A percentile compares a stretch with the other conserved stretches of the same genome.
These are phyloP conservation scores for Gastrodia elata DNA, from an alignment of 106 monocot genomes.

Conservation along the genomic window DNA sequence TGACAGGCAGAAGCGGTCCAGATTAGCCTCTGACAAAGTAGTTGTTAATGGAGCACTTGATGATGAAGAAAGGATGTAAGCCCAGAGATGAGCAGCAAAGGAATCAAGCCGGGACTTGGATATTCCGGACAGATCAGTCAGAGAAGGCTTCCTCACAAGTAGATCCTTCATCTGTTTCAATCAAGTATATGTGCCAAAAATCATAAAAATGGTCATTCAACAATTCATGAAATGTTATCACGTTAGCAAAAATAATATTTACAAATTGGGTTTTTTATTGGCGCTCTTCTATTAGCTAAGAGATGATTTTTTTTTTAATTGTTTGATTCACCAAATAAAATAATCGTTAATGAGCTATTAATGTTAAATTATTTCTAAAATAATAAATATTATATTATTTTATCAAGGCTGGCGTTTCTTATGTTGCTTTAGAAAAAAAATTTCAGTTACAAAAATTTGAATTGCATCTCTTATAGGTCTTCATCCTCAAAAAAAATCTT, in stretches of 20 bases:
- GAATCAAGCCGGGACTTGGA: conserved; percentile 62
- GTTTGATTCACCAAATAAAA: too few relatives aligned
- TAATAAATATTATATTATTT: too few relatives aligned
- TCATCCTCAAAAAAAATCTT: too few relatives aligned
- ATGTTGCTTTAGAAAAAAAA: too few relatives aligned
- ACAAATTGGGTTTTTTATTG: too few relatives aligned
- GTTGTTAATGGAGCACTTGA: conserved; percentile 9
- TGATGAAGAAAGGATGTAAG: conserved; percentile 42
- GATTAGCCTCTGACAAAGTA: conserved; percentile 9
- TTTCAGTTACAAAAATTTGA: too few relatives aligned
- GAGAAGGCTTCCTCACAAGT: conserved; percentile 50
- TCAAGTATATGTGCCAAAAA: neutral
- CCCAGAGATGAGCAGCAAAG: conserved; percentile 69
- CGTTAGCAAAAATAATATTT: neutral
- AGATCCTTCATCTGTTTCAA: conserved; percentile 75
- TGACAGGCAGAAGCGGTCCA: conserved; percentile 10
- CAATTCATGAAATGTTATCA: neutral
- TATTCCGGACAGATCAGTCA: conserved; percentile 77
- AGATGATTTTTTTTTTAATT: too few relatives aligned
- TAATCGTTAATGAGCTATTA: too few relatives aligned
- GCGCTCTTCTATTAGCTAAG: too few relatives aligned
- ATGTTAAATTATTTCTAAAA: too few relatives aligned
- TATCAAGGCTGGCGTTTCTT: too few relatives aligned
- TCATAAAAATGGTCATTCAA: neutral
- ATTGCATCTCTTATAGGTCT: too few relatives aligned